Base-by-base conservation (phyloP, 208 protist species). In the Wallacemonas sp. region DNA sequence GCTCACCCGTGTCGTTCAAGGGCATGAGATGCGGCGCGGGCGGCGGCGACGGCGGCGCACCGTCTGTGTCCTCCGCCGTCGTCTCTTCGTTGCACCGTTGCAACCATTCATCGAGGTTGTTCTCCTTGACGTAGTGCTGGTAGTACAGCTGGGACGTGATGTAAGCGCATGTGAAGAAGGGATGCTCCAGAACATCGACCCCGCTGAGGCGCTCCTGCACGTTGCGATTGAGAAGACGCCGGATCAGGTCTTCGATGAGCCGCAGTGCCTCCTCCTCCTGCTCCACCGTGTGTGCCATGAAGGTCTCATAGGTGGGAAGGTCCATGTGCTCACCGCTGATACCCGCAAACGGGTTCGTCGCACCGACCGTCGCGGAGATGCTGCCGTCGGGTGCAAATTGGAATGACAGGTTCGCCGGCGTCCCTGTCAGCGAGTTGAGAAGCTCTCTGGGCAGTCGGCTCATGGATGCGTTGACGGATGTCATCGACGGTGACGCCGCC, bases 131-230 rank as follows among this genome's bases (percentile, higher is more conserved):
- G 17, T 73, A 69, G 44, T 77, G 53, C 21, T 72, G 52, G 63
- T 87, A 79, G 66, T 93, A 95, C 34, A 95, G 61, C 72, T 93
- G 79, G 26, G 87, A 89, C 21, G 73, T 68, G 36, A 91, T 64
- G 68, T 95, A 95, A 9, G 58, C 10, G 65, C 86, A 93, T 22
- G 74, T 75, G 70, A 95, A 95, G 71, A 95, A 95, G 1, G 90
- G 85, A 57, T 95, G 90, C 58, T 93, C 85, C 50, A 95, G 73
- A 26, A 95, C 90, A 17, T 60, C 66, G 3, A 60, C 57, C 12
- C 90, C 90, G 65, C 62, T 64, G 12, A 95, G 76, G 1, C 90
- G 86, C 42, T 75, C 42, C 21, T 89, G 78, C 33, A 78, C 55
- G 30, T 66, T 55, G 42, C 87, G 84, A 42, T 85, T 58, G 1